Evolutionary conservation across 768 basidiomycete species (phyloP).

Genomic region (Lactifluus hygrophoroides): DNA sequence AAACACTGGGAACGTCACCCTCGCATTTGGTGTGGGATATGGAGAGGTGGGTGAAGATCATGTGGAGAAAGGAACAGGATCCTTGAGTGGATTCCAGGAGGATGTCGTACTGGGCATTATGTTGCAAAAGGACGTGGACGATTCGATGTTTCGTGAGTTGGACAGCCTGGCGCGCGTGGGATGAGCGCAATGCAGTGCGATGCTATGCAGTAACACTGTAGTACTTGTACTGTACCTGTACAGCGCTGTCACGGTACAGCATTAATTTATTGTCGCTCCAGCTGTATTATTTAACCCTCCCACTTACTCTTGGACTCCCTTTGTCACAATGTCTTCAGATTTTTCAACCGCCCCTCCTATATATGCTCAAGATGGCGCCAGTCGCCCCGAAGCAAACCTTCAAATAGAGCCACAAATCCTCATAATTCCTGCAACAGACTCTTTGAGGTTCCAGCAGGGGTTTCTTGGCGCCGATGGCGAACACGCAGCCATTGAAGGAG

Average conservation of each 20-base stretch:
- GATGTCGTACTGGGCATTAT: slow-evolving; percentile 59
- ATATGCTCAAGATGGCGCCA: slow-evolving; percentile 11
- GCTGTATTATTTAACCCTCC: not conserved
- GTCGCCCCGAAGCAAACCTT: not conserved
- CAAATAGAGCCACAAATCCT: slow-evolving; percentile 50
- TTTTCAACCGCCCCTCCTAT: slow-evolving; percentile 9
- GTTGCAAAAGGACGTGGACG: slow-evolving; percentile 66
- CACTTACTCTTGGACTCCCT: not conserved
- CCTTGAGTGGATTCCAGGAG: slow-evolving; percentile 65
- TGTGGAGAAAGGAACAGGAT: slow-evolving; percentile 63
- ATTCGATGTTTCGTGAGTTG: slow-evolving; percentile 65
- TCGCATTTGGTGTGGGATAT: slow-evolving; percentile 83
- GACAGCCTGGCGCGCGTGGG: slow-evolving; percentile 71
- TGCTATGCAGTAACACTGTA: too few relatives aligned
- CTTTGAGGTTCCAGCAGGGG: slow-evolving; percentile 77
- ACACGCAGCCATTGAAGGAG: slow-evolving; percentile 77
- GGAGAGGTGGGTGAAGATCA: slow-evolving; percentile 60
- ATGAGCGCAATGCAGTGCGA: slow-evolving; percentile 22
- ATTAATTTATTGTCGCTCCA: too few relatives aligned
- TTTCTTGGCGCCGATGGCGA: slow-evolving; percentile 79
- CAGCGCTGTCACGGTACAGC: too few relatives aligned
- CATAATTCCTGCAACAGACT: slow-evolving; percentile 61
- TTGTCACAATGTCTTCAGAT: slow-evolving; percentile 11
- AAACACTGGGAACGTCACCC: slow-evolving; percentile 43
- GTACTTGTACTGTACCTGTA: too few relatives aligned